These are phyloP conservation scores for Bathelium albidoporum DNA, from an alignment of 495 filamentous ascomycete genomes.

Conservation along the genomic window DNA sequence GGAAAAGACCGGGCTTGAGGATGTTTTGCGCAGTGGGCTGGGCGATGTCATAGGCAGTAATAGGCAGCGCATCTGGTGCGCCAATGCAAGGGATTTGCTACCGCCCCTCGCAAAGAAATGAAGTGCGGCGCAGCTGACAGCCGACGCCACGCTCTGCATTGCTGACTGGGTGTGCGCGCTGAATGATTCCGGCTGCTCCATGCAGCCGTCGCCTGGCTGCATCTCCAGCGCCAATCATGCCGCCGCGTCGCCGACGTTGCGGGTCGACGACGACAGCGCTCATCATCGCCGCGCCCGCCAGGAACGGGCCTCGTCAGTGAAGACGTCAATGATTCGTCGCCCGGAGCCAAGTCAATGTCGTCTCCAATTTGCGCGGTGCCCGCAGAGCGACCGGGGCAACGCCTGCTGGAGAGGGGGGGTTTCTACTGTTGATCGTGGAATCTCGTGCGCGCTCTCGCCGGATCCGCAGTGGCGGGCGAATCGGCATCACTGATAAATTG, in stretches of 20 bases:
- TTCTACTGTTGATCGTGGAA: not conserved
- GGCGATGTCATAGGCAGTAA: conserved; percentile 2
- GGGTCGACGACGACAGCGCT: not conserved
- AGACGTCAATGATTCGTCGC: not conserved
- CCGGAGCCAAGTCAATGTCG: not conserved
- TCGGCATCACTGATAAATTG: not conserved
- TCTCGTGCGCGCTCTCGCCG: not conserved
- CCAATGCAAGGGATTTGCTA: not conserved
- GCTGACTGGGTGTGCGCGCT: not conserved
- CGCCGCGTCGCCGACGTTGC: not conserved
- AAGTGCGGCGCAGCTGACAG: not conserved
- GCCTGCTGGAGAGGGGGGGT: no score
- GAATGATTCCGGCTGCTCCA: not conserved
- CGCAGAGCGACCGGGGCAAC: no score
- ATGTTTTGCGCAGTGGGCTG: not conserved
- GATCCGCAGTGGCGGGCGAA: not conserved
- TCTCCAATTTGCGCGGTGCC: not conserved
- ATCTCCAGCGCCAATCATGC: not conserved
- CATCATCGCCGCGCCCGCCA: not conserved
- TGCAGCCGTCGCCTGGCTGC: not conserved
- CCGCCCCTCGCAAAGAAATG: not conserved
- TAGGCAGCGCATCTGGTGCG: not conserved
- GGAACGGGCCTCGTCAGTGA: not conserved
- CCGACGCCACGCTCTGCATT: not conserved
- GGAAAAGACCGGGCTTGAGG: not conserved